phyloP scores from a whole-genome alignment of 1,139 yeast species.

The Saccharomycopsis crataegensis region DNA sequence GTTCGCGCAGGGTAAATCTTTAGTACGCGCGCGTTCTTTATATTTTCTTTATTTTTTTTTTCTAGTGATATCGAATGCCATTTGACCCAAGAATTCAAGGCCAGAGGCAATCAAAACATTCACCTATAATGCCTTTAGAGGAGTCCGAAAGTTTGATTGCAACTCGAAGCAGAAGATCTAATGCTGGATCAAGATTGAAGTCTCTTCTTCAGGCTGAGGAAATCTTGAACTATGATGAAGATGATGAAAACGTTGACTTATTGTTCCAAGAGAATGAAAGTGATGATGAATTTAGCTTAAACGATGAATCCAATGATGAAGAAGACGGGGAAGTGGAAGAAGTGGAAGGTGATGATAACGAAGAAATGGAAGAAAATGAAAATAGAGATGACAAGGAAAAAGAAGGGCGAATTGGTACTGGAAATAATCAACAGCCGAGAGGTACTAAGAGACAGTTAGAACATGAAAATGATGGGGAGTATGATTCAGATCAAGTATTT shows the following conservation, averaged over 20 bases:
- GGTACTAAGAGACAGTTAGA: not conserved
- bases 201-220: constrained; percentile 66
- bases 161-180: constrained; percentile 69
- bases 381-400: constrained; percentile 22
- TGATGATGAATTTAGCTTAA: constrained; percentile 39
- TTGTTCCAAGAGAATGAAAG: constrained; percentile 81
- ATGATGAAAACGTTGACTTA: constrained; percentile 66
- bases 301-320: constrained; percentile 24
- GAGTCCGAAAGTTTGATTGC: constrained; percentile 46
- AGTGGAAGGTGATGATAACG: constrained; percentile 20
- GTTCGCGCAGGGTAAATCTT: no score
- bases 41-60: no score
- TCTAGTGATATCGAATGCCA: no score
- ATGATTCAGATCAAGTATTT: constrained; percentile 36
- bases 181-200: constrained; percentile 84
- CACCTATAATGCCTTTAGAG: not conserved
- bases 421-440: not conserved
- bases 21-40: no score
- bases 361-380: constrained; percentile 5
- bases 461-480: not conserved
- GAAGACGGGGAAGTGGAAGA: constrained; percentile 22
- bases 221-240: constrained; percentile 42
- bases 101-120: not conserved
- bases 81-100: no score
- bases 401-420: not conserved